Base-by-base conservation (phyloP, 257 asterid species). In the Solanum arcanum region DNA sequence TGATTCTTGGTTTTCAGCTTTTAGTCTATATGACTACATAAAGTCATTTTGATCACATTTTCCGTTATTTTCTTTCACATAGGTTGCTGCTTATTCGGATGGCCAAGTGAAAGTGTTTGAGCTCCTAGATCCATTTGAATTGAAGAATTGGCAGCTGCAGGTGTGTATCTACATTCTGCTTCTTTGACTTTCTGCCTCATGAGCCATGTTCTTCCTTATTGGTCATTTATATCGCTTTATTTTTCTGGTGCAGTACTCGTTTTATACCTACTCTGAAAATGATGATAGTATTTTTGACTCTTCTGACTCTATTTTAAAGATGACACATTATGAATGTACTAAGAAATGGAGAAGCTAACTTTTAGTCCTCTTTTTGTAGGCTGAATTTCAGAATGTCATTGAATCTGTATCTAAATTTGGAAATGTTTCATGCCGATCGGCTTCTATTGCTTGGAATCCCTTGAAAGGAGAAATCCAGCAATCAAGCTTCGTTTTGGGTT, bases 131-230 rank as follows among this genome's bases (percentile, higher is more conserved):
- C 94, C 94, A n/a, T 94, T 97, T 84, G 98, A 92, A 83, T 89
- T 97, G 92, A 96, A 89, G 90, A 94, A 91, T 83, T 97, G 99
- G 98, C 99, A 97, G 88, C 97, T 97, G 91, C 99, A 97, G 99
- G 99, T 95, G 86, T 72, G 83, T 46, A 46, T 78, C 37, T 46
- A 78, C 64, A 44, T 23, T 77, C 39, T 9, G 39, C n/a, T 41
- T 42, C 60, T 76, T 76, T 42, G 25, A 46, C 41, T 44, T 78
- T 78, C 84, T 42, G 64, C 84, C 16, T 44, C 64, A 15, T 15
- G 64, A 78, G 64, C 37, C 41, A 14, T 46, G 64, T 78, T 44
- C 60, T 75, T 41, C 33, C 1, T 23, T 76, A 7, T 44, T 25
- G 41, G 9, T 47, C 68, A 47, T 80, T 33, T 46, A 47, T 80